Base-by-base conservation (phyloP, 345 rosid species). In the Pseudoturritis turrita region DNA sequence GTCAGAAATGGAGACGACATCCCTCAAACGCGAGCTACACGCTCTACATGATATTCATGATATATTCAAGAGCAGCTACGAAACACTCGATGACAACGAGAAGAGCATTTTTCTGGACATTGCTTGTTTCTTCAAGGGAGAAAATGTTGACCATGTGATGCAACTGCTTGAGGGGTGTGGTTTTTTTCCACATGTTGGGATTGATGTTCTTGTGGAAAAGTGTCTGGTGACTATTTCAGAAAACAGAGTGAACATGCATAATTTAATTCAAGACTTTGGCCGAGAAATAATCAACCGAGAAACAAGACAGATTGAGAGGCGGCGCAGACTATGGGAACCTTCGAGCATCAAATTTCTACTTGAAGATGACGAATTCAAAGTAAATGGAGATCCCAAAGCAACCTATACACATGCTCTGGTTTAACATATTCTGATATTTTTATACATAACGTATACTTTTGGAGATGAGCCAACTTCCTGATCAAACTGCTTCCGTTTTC, bases 191-290 rank as follows among this genome's bases (percentile, higher is more conserved):
- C 49, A 17, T 54, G 49, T 63, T 53, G 77, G 77, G 15, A 72
- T 72, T 33, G 29, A 73, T 22, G 58, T 10, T 65, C 87, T 83
- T 13, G 37, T 64, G 4, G 70, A 77, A 2, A 81, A 74, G 15
- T 68, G 71, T 56, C 65, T 79, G 0, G 5, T 77, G 12, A 63
- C 14, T 12, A 60, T 81, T 4, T 60, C 40, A 9, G 7, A 43
- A 12, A 35, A 64, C 8, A 53, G 8, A 47, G 36, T 81, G 17
- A 0, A 17, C 1, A 81, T 72, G 76, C 71, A 72, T 43, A 65
- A 23, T 2, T 4, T 81, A 1, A 31, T 78, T 5, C 78, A 62
- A 57, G 81, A 67, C 23, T 28, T 81, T 46, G 76, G 78, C 7
- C 25, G 58, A 1, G 59, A 81, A 53, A 66, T 78, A 26, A 74